phyloP scores from a whole-genome alignment of 1,284 basidiomycete species.

The Cryptococcus deneoformans region DNA sequence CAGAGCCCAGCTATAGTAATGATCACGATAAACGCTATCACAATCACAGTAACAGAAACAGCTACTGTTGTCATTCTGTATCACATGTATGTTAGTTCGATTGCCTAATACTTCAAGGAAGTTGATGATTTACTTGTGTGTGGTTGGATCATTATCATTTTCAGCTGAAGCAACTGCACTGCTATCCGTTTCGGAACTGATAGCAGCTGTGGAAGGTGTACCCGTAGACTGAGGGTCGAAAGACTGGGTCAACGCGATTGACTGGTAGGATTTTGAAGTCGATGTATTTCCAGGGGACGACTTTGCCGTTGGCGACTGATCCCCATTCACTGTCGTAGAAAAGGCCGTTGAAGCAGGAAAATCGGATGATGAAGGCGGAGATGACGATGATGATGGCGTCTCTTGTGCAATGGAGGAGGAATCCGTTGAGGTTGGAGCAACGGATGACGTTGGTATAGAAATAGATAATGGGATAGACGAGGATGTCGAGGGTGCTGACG shows the following conservation, averaged over 20 bases:
- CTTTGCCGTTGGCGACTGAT: no score
- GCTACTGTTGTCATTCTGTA: constrained; percentile 25
- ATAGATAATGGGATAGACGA: background rate
- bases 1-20: constrained; percentile 19
- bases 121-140: constrained; percentile 8
- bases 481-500: constrained; percentile 1
- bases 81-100: background rate
- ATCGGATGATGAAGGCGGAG: background rate
- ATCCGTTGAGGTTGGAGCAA: background rate
- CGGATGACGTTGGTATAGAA: background rate
- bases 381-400: background rate
- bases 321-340: no score
- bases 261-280: no score
- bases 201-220: background rate
- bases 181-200: background rate
- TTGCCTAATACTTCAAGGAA: background rate
- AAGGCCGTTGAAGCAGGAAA: no score
- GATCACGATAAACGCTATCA: constrained; percentile 24
- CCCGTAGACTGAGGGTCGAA: background rate
- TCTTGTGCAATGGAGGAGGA: background rate
- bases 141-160: background rate
- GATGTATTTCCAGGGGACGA: no score
- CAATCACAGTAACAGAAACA: constrained; percentile 29
- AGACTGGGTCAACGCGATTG: background rate
- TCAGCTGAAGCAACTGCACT: background rate